Conservation (phyloP, 176 grass and related monocot genomes). For the Stipa capillata region DNA sequence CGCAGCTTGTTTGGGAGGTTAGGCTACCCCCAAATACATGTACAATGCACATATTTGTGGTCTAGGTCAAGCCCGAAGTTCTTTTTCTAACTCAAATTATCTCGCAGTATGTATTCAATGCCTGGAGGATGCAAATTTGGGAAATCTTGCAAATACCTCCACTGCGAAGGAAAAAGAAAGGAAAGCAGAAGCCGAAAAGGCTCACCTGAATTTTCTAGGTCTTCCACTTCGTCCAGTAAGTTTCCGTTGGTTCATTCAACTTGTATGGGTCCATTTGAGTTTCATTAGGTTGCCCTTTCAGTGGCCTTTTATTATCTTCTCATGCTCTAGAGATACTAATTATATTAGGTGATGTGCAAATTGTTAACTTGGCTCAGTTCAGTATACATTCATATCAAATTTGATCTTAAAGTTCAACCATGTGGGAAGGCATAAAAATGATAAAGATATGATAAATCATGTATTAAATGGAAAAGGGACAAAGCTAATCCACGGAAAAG, state of each 20-base stretch:
- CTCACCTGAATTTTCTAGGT: conserved; percentile 83
- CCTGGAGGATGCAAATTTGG: conserved; percentile 92
- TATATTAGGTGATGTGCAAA: not conserved
- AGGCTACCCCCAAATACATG: not conserved
- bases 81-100: conserved; percentile 15
- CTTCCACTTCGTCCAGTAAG: conserved; percentile 92
- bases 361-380: not conserved
- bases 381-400: not conserved
- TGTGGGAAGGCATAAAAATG: not conserved
- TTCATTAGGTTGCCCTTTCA: not conserved
- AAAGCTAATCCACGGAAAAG: not conserved
- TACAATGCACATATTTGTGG: not conserved
- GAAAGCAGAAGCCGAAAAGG: conserved; percentile 49
- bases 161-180: conserved; percentile 44
- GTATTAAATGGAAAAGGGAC: not conserved
- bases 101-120: conserved; percentile 66
- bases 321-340: not conserved
- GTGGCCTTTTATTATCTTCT: too few relatives aligned
- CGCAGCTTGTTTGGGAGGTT: not conserved
- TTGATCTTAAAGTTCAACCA: not conserved
- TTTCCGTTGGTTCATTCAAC: conserved; percentile 11
- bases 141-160: conserved; percentile 70
- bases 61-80: not conserved
- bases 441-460: not conserved
- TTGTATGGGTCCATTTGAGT: not conserved